Conservation (phyloP, 1,139 yeast genomes). For the Debaryomyces subglobosus region DNA sequence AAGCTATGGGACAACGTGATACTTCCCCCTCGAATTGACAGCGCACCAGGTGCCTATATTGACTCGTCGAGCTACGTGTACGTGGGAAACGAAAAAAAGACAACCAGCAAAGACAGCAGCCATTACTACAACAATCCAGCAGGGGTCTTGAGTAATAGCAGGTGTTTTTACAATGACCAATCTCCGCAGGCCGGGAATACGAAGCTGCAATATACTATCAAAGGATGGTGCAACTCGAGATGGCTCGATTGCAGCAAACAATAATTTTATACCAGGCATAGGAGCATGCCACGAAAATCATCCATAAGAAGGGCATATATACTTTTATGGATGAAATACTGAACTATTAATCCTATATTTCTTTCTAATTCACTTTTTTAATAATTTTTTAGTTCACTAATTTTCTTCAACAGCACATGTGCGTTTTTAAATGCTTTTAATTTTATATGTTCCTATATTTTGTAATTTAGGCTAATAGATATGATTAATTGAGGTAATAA, state of each 20-base stretch:
- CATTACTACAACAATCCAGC: constrained; percentile 30
- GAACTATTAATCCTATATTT: neutral
- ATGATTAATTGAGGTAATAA: neutral
- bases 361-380: neutral
- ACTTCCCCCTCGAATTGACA: constrained; percentile 49
- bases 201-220: constrained; percentile 51
- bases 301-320: neutral
- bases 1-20: constrained; percentile 55
- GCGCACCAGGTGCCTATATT: constrained; percentile 29
- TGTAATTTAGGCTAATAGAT: neutral
- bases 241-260: constrained; percentile 32
- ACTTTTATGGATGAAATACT: neutral
- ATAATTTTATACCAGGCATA: neutral
- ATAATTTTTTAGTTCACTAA: neutral
- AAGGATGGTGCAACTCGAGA: constrained; percentile 55
- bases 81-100: constrained; percentile 17
- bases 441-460: neutral
- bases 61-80: constrained; percentile 25
- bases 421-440: neutral
- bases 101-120: neutral
- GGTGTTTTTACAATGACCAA: constrained; percentile 30
- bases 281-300: neutral
- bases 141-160: constrained; percentile 32
- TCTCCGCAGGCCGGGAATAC: constrained; percentile 46
- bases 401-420: neutral